Conservation (phyloP, 2,329 filamentous ascomycete genomes). For the Aspergillus niger region DNA sequence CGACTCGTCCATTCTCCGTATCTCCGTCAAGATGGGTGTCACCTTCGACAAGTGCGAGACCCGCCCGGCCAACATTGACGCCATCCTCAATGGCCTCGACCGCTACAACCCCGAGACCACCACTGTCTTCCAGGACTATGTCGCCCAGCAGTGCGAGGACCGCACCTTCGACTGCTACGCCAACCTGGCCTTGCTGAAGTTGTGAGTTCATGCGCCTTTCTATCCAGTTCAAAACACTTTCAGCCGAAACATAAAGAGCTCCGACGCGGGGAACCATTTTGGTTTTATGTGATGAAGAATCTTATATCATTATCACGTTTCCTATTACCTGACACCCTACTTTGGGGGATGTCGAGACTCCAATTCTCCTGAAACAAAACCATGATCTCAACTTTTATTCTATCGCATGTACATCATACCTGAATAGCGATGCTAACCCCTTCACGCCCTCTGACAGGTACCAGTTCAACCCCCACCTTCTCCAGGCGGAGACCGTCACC, state of each 20-base stretch:
- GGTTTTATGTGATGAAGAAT: slow-evolving; percentile 68
- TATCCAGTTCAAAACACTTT: background rate
- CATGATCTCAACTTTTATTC: slow-evolving; percentile 9
- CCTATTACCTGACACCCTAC: slow-evolving; percentile 86
- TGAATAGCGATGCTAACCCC: background rate
- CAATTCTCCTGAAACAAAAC: slow-evolving; percentile 65
- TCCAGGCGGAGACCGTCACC: slow-evolving; percentile 95
- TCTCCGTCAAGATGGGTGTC: slow-evolving; percentile 31
- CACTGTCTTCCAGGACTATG: slow-evolving; percentile 88
- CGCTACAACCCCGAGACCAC: slow-evolving; percentile 99
- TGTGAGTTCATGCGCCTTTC: slow-evolving; percentile 61
- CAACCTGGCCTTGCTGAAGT: slow-evolving; percentile 91
- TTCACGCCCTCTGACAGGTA: slow-evolving; percentile 63
- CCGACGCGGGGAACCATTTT: slow-evolving; percentile 1
- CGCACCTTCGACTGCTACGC: slow-evolving; percentile 95
- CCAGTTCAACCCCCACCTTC: slow-evolving; percentile 98
- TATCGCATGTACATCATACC: background rate
- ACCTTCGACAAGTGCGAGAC: slow-evolving; percentile 86
- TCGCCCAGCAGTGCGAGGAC: slow-evolving; percentile 90
- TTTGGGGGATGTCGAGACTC: slow-evolving; percentile 66
- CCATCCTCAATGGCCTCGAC: slow-evolving; percentile 95
- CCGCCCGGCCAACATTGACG: slow-evolving; percentile 86
- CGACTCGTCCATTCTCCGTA: background rate
- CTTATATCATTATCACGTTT: slow-evolving; percentile 73
- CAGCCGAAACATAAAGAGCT: slow-evolving; percentile 3